Conservation (phyloP, 176 grass and related monocot genomes). For the Carex parvula region DNA sequence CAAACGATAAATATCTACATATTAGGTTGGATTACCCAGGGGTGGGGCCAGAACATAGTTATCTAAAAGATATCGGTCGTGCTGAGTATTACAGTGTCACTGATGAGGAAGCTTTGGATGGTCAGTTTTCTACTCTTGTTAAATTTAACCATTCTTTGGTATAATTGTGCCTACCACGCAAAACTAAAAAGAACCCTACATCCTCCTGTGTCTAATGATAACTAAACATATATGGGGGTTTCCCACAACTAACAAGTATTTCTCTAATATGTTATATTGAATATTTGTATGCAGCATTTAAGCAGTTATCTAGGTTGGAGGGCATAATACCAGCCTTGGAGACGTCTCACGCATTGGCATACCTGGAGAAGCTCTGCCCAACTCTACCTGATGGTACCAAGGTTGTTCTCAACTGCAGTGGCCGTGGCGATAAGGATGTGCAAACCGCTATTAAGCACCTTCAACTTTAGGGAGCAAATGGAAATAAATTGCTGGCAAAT, state of each 20-base stretch:
- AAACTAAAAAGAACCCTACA: background rate
- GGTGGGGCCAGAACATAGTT: slow-evolving; percentile 94
- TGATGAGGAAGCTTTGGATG: slow-evolving; percentile 88
- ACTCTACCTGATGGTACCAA: slow-evolving; percentile 57
- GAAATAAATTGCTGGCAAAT: slow-evolving; percentile 8
- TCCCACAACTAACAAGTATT: background rate
- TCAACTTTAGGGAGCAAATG: slow-evolving; percentile 40
- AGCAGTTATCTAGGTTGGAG: slow-evolving; percentile 75
- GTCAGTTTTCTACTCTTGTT: slow-evolving; percentile 27
- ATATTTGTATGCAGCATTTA: slow-evolving; percentile 57
- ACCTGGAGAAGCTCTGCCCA: slow-evolving; percentile 84
- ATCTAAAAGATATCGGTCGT: slow-evolving; percentile 84
- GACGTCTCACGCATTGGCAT: slow-evolving; percentile 83
- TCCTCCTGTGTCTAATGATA: background rate
- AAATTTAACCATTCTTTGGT: background rate
- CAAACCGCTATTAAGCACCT: slow-evolving; percentile 93
- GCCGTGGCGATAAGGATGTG: slow-evolving; percentile 94
- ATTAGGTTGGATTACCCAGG: slow-evolving; percentile 89
- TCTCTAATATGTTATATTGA: background rate
- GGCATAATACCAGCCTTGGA: slow-evolving; percentile 98
- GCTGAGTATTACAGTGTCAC: slow-evolving; percentile 92
- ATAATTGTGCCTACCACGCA: background rate
- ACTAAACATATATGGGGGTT: background rate
- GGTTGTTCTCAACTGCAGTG: slow-evolving; percentile 81
- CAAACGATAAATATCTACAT: background rate